Evolutionary conservation across 129 eudicot species (phyloP).

Genomic region (Lactuca sativa): DNA sequence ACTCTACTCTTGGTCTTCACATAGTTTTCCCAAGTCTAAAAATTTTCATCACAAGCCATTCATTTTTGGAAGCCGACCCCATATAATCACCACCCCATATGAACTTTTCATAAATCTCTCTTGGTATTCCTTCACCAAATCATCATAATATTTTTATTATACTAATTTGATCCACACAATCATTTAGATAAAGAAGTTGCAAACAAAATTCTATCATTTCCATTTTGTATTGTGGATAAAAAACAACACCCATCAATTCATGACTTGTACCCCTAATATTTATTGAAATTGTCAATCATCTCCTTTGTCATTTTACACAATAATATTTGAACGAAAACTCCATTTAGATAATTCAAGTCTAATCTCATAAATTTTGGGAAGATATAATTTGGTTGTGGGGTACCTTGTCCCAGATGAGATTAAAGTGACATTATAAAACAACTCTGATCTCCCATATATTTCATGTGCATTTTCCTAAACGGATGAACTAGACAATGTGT

Average conservation of each 20-base stretch:
- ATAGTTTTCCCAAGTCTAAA: neutral
- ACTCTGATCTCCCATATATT: neutral
- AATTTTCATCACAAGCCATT: too few species aligned
- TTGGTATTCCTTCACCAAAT: too few species aligned
- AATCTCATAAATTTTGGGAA: slow-evolving; percentile 17
- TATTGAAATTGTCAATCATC: neutral
- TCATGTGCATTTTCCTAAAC: neutral
- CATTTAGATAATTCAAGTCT: neutral
- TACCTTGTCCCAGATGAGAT: slow-evolving; percentile 4
- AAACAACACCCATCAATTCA: too few species aligned
- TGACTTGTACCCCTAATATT: neutral
- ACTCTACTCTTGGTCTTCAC: neutral
- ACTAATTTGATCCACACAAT: too few species aligned
- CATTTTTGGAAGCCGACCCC: too few species aligned
- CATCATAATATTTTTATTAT: too few species aligned
- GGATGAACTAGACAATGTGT: neutral
- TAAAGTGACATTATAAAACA: neutral
- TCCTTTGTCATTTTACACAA: neutral
- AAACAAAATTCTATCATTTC: too few species aligned
- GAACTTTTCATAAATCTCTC: too few species aligned
- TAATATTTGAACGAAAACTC: neutral
- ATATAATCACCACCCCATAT: too few species aligned
- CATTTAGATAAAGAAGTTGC: too few species aligned
- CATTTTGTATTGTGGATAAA: too few species aligned
- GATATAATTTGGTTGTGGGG: slow-evolving; percentile 1